phyloP scores from a whole-genome alignment of 768 basidiomycete genomes.

The Boletus insuetus region DNA sequence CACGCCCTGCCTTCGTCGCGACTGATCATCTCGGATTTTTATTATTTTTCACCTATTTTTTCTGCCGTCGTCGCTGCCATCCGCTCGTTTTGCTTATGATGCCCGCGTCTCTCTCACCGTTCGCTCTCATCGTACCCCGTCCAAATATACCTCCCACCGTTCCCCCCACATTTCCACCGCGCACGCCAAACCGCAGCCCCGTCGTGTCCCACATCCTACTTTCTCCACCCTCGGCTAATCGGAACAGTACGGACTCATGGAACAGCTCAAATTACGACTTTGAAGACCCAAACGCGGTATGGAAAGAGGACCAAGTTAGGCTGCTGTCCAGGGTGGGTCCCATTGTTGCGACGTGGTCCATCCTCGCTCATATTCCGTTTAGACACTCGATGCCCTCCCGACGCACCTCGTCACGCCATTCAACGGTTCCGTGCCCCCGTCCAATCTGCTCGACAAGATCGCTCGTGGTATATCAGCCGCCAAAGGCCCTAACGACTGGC shows the following conservation, averaged over 20 bases:
- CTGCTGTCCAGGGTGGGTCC: conserved; percentile 61
- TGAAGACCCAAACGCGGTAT: conserved; percentile 64
- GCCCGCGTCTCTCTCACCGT: conserved; percentile 47
- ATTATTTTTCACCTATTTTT: conserved; percentile 12
- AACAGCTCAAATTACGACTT: conserved; percentile 70
- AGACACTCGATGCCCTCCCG: conserved; percentile 81
- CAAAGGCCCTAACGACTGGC: conserved; percentile 78
- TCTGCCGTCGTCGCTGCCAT: conserved; percentile 39
- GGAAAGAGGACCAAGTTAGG: conserved; percentile 71
- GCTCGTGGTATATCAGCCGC: conserved; percentile 73
- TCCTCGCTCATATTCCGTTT: conserved; percentile 2
- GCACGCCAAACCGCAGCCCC: conserved; percentile 61
- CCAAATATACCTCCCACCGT: conserved; percentile 37
- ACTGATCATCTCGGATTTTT: conserved; percentile 13
- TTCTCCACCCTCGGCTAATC: conserved; percentile 35
- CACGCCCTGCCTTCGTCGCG: conserved; percentile 2
- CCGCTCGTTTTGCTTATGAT: conserved; percentile 43
- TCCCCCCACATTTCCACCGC: conserved; percentile 43
- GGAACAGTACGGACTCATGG: conserved; percentile 83
- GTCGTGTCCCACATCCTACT: conserved; percentile 52
- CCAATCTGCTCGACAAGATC: conserved; percentile 84
- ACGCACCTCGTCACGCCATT: conserved; percentile 85
- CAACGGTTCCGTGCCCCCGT: conserved; percentile 78
- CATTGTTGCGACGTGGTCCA: background rate
- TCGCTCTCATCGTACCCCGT: conserved; percentile 63